Base-by-base conservation (phyloP, 2,329 filamentous ascomycete genomes). In the Aspergillus sp. region DNA sequence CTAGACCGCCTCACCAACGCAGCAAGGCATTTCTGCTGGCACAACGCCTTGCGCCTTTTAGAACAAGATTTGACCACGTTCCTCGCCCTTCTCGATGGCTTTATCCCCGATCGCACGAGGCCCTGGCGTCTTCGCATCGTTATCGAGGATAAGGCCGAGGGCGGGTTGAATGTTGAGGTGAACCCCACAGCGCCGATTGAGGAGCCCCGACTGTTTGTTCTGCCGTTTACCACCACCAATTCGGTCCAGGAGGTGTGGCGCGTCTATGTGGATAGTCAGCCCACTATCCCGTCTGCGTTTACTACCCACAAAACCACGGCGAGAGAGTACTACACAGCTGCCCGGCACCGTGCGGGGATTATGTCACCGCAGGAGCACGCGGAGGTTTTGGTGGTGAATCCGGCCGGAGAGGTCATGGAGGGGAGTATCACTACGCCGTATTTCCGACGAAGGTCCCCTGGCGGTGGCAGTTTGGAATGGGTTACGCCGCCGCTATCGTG, bases 271-370 rank as follows among this genome's bases (percentile, higher is more conserved):
- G 82, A 85, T 62, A 68, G 69, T 0, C 48, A 67, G 29, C 58
- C 70, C 3, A 85, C 76, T 0, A 57, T 62, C 0, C 71, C 75
- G 0, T 75, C 75, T 0, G 76, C 80, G n/a, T 86, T 84, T 60
- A 95, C 90, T 0, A 82, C 83, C 48, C 86, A 86, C 71, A 97
- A 98, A 67, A 97, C 91, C 0, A 93, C 86, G 0, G 72, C 76
- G 42, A 80, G 91, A 9, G 70, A 73, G 7, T 74, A 82, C 62
- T 97, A 97, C 64, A 79, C 86, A 41, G 71, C 70, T 2, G 86
- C 88, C 1, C 79, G 89, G 6, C 60, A 69, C 28, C 76, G 86
- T 9, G 79, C 77, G 1, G 70, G 71, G 0, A 80, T 91, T 42
- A 51, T 40, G 57, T 72, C 52, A 2, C 55, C 46, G 53, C 51